Percentiles rank a stretch among this genome's conserved stretches.
Conservation (phyloP, 2,329 filamentous ascomycete genomes). For the Zymoseptoria pseudotritici region DNA sequence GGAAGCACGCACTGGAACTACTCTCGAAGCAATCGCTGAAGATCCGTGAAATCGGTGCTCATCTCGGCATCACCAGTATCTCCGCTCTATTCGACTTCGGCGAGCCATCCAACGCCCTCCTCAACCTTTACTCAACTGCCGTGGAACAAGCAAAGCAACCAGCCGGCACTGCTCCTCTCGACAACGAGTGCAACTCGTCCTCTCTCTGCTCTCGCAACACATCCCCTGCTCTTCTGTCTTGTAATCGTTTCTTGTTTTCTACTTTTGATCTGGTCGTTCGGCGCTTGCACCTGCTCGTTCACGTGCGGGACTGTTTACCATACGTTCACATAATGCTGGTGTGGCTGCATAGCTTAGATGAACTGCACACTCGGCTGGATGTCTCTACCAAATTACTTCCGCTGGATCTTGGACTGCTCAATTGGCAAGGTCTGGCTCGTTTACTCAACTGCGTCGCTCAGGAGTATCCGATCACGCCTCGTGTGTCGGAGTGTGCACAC, state of each 20-base stretch:
- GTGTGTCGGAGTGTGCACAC: conserved; percentile 27
- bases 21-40: conserved; percentile 52
- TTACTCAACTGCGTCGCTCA: conserved; percentile 44
- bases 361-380: conserved; percentile 15
- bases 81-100: conserved; percentile 50
- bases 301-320: conserved; percentile 46
- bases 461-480: conserved; percentile 29
- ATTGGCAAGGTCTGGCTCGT: conserved; percentile 47
- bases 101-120: conserved; percentile 41
- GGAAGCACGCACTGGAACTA: conserved; percentile 44
- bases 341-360: conserved; percentile 42
- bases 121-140: conserved; percentile 27
- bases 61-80: conserved; percentile 51
- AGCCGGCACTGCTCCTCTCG: conserved; percentile 18
- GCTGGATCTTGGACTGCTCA: conserved; percentile 33
- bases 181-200: neutral
- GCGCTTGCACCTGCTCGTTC: conserved; percentile 39
- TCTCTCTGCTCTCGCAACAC: neutral
- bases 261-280: conserved; percentile 30
- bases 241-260: conserved; percentile 8
- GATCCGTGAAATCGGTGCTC: conserved; percentile 38
- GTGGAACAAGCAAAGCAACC: conserved; percentile 13
- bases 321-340: conserved; percentile 57
- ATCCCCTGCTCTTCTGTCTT: neutral
- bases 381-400: conserved; percentile 3